Base-by-base conservation (phyloP, 768 basidiomycete genomes). In the Rhodocollybia butyracea region DNA sequence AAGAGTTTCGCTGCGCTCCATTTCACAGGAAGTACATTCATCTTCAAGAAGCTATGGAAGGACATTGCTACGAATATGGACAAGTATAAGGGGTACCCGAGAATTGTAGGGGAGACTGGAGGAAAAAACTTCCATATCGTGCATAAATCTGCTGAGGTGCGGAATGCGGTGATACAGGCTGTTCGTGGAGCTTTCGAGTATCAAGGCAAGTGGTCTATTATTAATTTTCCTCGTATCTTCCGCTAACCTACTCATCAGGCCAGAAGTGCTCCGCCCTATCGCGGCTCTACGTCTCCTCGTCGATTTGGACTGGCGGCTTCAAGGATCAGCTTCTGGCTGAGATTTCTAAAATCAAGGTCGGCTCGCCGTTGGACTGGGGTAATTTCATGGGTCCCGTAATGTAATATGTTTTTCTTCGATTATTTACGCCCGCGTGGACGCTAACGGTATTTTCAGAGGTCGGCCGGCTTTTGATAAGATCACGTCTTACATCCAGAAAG, bases 71-170 rank as follows among this genome's bases (percentile, higher is more conserved):
- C 72, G 62, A 97, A 98, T 73, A 63, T 98, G 45, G 92, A 98
- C 66, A 81, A 76, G 46, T 98, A 98, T 79, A 83, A 75, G 63
- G 77, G 84, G 12, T 98, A 97, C 74, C 97, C 97, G 0, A 81
- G 96, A 66, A 89, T 99, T 60, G 95, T 99, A 6, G 97, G 97
- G 26, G 96, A 98, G 79, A 98, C 96, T 7, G 94, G 93, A 27
- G 96, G 97, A 55, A 99, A 98, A 81, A 99, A 99, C 79, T 98
- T 95, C 79, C 97, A 98, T 72, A 60, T 99, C 43, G 76, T 98
- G 46, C 97, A 98, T 71, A 76, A 81, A 52, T 87, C 85, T 13
- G 96, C 95, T 34, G 91, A 97, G 63, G 72, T 97, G 51, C 77
- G 76, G 67, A 95, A 94, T 61, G 92, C 95, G n/a, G 97, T 91